Evolutionary conservation across 148 eudicot species (phyloP).

Genomic region (Spergularia bocconei): DNA sequence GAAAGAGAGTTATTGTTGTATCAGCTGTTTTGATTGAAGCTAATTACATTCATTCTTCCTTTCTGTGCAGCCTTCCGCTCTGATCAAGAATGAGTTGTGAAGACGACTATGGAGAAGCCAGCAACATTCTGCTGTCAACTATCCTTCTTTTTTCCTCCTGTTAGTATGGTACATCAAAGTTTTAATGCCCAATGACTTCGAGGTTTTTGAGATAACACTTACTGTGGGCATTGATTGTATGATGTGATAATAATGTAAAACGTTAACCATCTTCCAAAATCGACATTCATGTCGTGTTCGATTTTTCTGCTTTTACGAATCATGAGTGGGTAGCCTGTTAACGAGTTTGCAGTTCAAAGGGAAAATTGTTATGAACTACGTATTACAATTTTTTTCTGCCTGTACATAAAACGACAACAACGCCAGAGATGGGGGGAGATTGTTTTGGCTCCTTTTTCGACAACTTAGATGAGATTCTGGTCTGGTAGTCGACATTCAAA

Average conservation of each 20-base stretch:
- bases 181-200: slow-evolving; percentile 1
- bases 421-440: too few relatives aligned
- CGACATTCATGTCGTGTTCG: too few relatives aligned
- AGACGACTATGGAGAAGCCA: neutral
- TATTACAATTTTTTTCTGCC: too few relatives aligned
- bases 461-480: too few relatives aligned
- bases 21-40: neutral
- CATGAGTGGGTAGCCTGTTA: too few relatives aligned
- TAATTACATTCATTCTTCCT: neutral
- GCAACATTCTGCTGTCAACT: neutral
- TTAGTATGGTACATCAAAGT: slow-evolving; percentile 4
- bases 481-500: too few relatives aligned
- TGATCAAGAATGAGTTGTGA: slow-evolving; percentile 9
- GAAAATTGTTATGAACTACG: too few relatives aligned
- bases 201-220: neutral
- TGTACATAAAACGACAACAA: too few relatives aligned
- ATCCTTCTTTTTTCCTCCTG: neutral
- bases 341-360: too few relatives aligned
- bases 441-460: too few relatives aligned
- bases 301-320: too few relatives aligned
- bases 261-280: too few relatives aligned
- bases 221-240: neutral
- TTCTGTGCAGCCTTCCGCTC: slow-evolving; percentile 2
- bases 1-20: neutral
- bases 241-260: slow-evolving; percentile 5